Conservation (phyloP, 192 early-diverging fungal genomes). For the Dissophora globulifera region DNA sequence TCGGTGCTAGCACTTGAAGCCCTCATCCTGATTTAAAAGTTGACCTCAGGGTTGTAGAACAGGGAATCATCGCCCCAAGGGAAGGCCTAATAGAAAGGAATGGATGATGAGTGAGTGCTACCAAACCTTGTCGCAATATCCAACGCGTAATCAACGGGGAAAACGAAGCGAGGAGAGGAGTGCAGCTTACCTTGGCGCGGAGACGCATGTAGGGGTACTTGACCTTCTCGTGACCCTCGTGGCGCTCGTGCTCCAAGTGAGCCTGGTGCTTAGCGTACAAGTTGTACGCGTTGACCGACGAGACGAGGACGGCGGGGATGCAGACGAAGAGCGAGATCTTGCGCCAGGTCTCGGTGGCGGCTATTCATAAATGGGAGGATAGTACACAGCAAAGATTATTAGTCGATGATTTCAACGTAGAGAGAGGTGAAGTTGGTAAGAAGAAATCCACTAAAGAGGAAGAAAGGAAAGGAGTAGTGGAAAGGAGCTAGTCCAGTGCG, state of each 20-base stretch:
- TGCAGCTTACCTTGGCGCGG: constrained; percentile 42
- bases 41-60: constrained; percentile 51
- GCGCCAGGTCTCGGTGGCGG: constrained; percentile 53
- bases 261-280: constrained; percentile 54
- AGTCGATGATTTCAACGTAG: too few species aligned
- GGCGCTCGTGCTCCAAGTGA: constrained; percentile 52
- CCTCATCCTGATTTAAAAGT: constrained; percentile 26
- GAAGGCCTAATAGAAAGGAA: constrained; percentile 38
- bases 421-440: too few species aligned
- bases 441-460: too few species aligned
- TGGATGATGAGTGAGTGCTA: background rate
- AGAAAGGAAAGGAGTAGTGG: too few species aligned
- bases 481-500: too few species aligned
- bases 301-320: constrained; percentile 38
- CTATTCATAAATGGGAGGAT: constrained; percentile 12
- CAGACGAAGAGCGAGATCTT: constrained; percentile 57
- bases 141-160: too few species aligned
- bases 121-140: too few species aligned
- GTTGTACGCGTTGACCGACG: constrained; percentile 52
- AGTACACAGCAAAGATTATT: background rate
- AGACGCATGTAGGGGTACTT: constrained; percentile 56
- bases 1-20: too few species aligned
- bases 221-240: constrained; percentile 48
- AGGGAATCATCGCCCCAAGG: constrained; percentile 54
- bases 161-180: too few species aligned